Conservation (phyloP, 345 rosid species). For the Noccaea bulbosa region DNA sequence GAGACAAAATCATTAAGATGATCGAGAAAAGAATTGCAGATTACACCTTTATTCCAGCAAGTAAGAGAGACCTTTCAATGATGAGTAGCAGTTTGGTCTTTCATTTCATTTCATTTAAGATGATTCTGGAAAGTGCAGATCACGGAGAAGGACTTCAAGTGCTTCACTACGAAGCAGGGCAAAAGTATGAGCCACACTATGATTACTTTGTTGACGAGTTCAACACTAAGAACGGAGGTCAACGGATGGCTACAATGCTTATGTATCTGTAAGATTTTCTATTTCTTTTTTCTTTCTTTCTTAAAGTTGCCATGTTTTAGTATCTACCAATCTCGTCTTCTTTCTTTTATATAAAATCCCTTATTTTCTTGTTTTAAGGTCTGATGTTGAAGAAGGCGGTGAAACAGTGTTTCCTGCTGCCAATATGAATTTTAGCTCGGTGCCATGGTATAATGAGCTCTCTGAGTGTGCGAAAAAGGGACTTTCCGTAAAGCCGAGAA, state of each 20-base stretch:
- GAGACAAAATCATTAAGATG: constrained; percentile 57
- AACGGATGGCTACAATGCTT: constrained; percentile 87
- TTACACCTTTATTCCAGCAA: constrained; percentile 77
- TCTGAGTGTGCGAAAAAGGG: constrained; percentile 86
- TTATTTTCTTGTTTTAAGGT: constrained; percentile 47
- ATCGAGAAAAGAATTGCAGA: constrained; percentile 93
- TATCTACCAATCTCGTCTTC: neutral
- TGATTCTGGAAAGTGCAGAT: constrained; percentile 52
- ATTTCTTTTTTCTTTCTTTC: neutral
- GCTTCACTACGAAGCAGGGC: constrained; percentile 87
- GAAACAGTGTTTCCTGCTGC: constrained; percentile 91
- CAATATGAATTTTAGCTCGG: constrained; percentile 62
- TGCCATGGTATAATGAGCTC: constrained; percentile 78
- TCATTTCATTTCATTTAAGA: neutral
- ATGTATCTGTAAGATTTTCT: constrained; percentile 72
- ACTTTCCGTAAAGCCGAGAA: constrained; percentile 75
- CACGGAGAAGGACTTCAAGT: constrained; percentile 93
- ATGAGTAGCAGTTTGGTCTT: neutral
- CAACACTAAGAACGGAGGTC: constrained; percentile 88
- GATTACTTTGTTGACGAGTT: constrained; percentile 94
- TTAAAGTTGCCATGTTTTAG: neutral
- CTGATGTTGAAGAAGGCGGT: constrained; percentile 98
- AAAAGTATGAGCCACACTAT: constrained; percentile 84
- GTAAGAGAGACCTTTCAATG: constrained; percentile 44
- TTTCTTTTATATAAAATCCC: constrained; percentile 17